These are phyloP conservation scores for Vigna trinervia DNA, from an alignment of 306 rosid genomes.

Conservation along the genomic window DNA sequence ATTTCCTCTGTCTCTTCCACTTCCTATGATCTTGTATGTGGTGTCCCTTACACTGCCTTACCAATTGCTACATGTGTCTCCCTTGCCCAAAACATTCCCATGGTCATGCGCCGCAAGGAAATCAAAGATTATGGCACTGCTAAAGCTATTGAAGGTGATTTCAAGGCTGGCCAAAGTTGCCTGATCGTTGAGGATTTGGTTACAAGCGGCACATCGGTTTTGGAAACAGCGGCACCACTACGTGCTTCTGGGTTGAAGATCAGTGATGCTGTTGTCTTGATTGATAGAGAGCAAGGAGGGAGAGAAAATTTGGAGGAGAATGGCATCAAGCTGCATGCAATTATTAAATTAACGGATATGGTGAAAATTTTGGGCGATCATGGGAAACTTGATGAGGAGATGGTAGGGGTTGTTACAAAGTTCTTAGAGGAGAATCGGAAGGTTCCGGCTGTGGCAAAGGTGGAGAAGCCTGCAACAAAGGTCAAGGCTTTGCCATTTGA, in stretches of 20 bases:
- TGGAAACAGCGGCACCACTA: slow-evolving; percentile 81
- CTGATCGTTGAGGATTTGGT: slow-evolving; percentile 86
- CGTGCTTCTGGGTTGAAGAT: slow-evolving; percentile 79
- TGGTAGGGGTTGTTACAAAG: slow-evolving; percentile 58
- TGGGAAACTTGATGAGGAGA: slow-evolving; percentile 75
- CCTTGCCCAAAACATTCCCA: slow-evolving; percentile 59
- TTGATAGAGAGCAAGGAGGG: slow-evolving; percentile 91
- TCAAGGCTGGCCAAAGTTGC: slow-evolving; percentile 62
- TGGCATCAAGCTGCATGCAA: slow-evolving; percentile 71
- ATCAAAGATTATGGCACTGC: slow-evolving; percentile 90
- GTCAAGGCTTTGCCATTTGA: slow-evolving; percentile 58
- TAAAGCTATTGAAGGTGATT: slow-evolving; percentile 81
- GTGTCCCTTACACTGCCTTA: slow-evolving; percentile 92
- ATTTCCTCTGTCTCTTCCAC: slow-evolving; percentile 71
- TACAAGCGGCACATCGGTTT: slow-evolving; percentile 82
- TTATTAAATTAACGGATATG: slow-evolving; percentile 75
- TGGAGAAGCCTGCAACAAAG: slow-evolving; percentile 54
- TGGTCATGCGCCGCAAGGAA: slow-evolving; percentile 97
- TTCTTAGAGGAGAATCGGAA: slow-evolving; percentile 82
- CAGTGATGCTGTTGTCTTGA: slow-evolving; percentile 79
- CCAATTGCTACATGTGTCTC: slow-evolving; percentile 89
- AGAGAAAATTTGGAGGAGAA: slow-evolving; percentile 81
- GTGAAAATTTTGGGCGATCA: slow-evolving; percentile 77
- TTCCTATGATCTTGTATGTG: slow-evolving; percentile 71
- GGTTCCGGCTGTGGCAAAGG: slow-evolving; percentile 60